phyloP scores from a whole-genome alignment of 768 basidiomycete genomes.

The Suillus spraguei region DNA sequence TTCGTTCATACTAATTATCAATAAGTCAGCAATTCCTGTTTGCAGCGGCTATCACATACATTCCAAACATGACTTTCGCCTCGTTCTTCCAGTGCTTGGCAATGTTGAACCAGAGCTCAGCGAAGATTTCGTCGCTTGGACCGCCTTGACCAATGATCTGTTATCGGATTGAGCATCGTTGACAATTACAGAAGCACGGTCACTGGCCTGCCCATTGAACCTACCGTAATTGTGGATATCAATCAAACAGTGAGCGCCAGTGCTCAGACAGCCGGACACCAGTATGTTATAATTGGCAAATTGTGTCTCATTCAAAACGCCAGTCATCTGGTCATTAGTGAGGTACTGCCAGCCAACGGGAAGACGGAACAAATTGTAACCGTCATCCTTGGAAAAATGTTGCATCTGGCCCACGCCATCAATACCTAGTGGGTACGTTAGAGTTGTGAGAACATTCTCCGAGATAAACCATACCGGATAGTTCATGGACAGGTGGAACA shows the following conservation, averaged over 20 bases:
- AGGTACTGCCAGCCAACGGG: slow-evolving; percentile 65
- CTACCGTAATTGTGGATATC: slow-evolving; percentile 67
- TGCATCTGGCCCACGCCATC: slow-evolving; percentile 52
- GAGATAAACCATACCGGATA: slow-evolving; percentile 36
- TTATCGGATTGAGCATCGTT: background rate
- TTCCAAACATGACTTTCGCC: slow-evolving; percentile 48
- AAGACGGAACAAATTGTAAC: slow-evolving; percentile 59
- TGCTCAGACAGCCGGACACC: slow-evolving; percentile 39
- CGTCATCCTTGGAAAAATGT: slow-evolving; percentile 58
- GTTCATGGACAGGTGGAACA: slow-evolving; percentile 47
- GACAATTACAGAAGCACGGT: background rate
- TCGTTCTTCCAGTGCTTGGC: slow-evolving; percentile 50
- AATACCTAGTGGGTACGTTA: slow-evolving; percentile 11
- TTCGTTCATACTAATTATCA: slow-evolving; percentile 55
- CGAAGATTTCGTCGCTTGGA: slow-evolving; percentile 56
- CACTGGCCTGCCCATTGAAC: slow-evolving; percentile 46
- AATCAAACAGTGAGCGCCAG: slow-evolving; percentile 55
- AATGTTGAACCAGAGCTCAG: slow-evolving; percentile 52
- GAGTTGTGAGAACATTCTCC: background rate
- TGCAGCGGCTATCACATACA: slow-evolving; percentile 36
- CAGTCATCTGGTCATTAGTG: slow-evolving; percentile 39
- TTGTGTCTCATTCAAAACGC: slow-evolving; percentile 43
- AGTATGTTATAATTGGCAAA: slow-evolving; percentile 55
- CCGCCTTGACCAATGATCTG: slow-evolving; percentile 66
- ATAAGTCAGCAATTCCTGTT: background rate